A percentile compares a stretch with the other conserved stretches of the same genome.
phyloP scores from a whole-genome alignment of 192 early-diverging fungal genomes.

The Helicostylum pulchrum region DNA sequence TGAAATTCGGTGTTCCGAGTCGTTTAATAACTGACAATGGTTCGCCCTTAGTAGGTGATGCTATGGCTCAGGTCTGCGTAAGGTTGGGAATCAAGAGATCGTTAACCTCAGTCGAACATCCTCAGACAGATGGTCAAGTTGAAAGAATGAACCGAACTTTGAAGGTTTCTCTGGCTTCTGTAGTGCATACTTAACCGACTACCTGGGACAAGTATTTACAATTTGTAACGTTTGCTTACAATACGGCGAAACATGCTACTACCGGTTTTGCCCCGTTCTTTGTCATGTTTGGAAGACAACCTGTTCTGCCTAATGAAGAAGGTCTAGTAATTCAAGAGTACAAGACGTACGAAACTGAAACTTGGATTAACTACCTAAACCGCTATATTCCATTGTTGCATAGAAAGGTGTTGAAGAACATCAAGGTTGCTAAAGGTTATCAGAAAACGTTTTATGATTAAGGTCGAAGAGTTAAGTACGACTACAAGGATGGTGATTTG shows the following conservation, averaged over 20 bases:
- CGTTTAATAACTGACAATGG: conserved; percentile 12
- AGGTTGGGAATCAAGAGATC: conserved; percentile 4
- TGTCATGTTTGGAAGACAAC: conserved; percentile 10
- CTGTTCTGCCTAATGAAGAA: neutral
- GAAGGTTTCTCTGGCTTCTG: neutral
- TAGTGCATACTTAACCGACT: neutral
- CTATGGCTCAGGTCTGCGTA: neutral
- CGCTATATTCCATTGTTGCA: neutral
- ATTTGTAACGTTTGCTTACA: conserved; percentile 15
- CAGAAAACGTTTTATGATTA: neutral
- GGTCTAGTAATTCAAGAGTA: neutral
- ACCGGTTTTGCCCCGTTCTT: conserved; percentile 3
- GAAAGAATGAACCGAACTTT: conserved; percentile 9
- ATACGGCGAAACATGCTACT: conserved; percentile 8
- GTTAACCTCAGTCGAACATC: conserved; percentile 9
- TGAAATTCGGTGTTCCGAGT: neutral
- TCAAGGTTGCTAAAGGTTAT: neutral
- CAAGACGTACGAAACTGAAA: conserved; percentile 15
- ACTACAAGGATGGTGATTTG: neutral
- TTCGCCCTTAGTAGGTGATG: neutral
- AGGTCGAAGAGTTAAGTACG: neutral
- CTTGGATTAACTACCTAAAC: neutral
- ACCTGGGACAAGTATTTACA: neutral
- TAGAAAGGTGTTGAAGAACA: neutral
- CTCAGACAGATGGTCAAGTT: conserved; percentile 17